Conservation (phyloP, 1,284 basidiomycete species). For the Cutaneotrichosporon sp. region DNA sequence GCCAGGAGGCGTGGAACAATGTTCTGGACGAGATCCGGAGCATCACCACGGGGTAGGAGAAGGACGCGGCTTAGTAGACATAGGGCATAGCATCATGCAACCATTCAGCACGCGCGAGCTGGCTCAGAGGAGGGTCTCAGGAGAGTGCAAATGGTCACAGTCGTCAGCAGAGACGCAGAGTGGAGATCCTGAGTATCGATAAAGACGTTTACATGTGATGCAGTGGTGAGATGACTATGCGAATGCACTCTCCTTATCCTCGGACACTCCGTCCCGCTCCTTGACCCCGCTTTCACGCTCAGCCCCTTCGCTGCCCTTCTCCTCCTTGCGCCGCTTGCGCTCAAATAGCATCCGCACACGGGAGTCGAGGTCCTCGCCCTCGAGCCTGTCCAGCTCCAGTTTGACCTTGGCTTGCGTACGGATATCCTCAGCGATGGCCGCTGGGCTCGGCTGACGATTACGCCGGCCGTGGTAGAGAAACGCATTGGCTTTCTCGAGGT, state of each 20-base stretch:
- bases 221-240: constrained; percentile 4
- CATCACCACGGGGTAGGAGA: constrained; percentile 3
- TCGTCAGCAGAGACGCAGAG: not conserved
- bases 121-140: not conserved
- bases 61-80: not conserved
- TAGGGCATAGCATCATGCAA: constrained; percentile 1
- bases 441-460: no score
- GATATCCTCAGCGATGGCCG: not conserved
- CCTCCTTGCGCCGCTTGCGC: not conserved
- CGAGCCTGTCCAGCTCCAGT: not conserved
- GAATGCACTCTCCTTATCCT: constrained; percentile 1
- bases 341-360: not conserved
- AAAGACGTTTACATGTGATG: not conserved
- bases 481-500: no score
- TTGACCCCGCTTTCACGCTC: not conserved
- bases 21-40: constrained; percentile 26
- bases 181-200: no score
- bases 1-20: constrained; percentile 29
- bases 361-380: not conserved
- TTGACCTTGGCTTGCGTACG: not conserved
- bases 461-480: no score
- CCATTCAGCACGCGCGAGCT: constrained; percentile 1
- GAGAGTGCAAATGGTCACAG: not conserved
- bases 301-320: not conserved
- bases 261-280: not conserved